Base-by-base conservation (phyloP, 768 basidiomycete genomes). In the Leccinum pellstonianum region DNA sequence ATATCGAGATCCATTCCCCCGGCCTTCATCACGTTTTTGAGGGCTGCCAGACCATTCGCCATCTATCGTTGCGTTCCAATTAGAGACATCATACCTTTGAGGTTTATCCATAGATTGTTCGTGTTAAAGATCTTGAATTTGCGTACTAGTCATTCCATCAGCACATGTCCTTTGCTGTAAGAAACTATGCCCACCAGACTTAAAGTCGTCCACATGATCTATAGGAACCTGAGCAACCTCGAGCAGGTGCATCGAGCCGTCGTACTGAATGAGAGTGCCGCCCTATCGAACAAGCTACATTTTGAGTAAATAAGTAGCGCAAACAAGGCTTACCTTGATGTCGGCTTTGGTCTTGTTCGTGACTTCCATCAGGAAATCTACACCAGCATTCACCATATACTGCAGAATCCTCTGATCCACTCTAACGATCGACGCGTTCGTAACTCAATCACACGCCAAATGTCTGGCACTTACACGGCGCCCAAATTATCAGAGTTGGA, bases 401-500 rank as follows among this genome's bases (percentile, higher is more conserved):
- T 89, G 85, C 58, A 93, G 78, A 70, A 96, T 95, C 65, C 81
- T 84, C 71, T 88, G 83, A 75, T 93, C 91, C 68, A 91, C 91
- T 63, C 90, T 86, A 59, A 55, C 52, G 41, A 43, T 50, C 27
- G 35, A 51, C 33, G 27, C 38, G 31, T 64, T 61, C 19, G 52
- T 52, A 43, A 35, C 52, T 54, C 21, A 52, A 29, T 62, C 54
- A 46, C 31, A 57, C 55, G n/a, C 21, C 10, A 52, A 48, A 48
- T 27, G 21, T 17, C 55, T 48, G 56, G n/a, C 15, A 78, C 86
- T 66, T 76, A 90, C 87, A 89, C 87, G 63, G 94, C 95, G 72
- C 95, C 95, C 71, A 98, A 76, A 76, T 97, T 97, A 77, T 97
- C 95, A 51, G 94, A 94, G 82, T 98, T 98, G 75, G 94, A 96